phyloP scores from a whole-genome alignment of 306 rosid genomes.

The Cercis canadensis region DNA sequence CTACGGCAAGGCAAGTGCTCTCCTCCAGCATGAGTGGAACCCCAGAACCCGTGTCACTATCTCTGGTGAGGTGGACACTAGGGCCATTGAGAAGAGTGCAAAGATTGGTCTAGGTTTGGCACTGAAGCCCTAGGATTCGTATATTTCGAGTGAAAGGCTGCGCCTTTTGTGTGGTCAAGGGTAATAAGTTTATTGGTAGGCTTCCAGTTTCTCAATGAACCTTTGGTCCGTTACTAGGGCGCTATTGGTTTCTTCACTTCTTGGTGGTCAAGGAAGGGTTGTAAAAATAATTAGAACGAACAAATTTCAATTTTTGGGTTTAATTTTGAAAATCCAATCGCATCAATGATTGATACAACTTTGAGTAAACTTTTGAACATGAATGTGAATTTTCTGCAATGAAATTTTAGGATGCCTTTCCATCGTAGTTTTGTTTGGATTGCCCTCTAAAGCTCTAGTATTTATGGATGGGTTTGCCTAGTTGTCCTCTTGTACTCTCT shows the following conservation, averaged over 20 bases:
- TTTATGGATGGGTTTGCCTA: neutral
- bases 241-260: slow-evolving; percentile 48
- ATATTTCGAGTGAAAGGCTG: slow-evolving; percentile 29
- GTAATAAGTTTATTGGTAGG: slow-evolving; percentile 48
- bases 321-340: slow-evolving; percentile 1
- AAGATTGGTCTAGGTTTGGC: slow-evolving; percentile 91
- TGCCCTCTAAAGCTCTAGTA: too few relatives aligned
- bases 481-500: neutral
- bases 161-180: slow-evolving; percentile 37
- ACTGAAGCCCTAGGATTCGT: slow-evolving; percentile 67
- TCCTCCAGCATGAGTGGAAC: slow-evolving; percentile 90
- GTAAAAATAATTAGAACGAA: slow-evolving; percentile 66
- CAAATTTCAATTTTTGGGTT: slow-evolving; percentile 36
- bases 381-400: slow-evolving; percentile 5
- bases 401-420: neutral
- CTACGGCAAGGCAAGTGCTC: slow-evolving; percentile 77
- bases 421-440: neutral
- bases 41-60: slow-evolving; percentile 79
- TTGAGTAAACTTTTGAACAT: neutral
- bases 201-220: slow-evolving; percentile 46
- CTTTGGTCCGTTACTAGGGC: slow-evolving; percentile 43
- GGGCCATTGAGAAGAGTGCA: slow-evolving; percentile 85
- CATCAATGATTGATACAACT: slow-evolving; percentile 34
- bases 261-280: slow-evolving; percentile 70
- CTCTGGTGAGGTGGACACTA: slow-evolving; percentile 86